Evolutionary conservation across 2,329 filamentous ascomycete genomes (phyloP).

Genomic region (Fusarium verticillioides): DNA sequence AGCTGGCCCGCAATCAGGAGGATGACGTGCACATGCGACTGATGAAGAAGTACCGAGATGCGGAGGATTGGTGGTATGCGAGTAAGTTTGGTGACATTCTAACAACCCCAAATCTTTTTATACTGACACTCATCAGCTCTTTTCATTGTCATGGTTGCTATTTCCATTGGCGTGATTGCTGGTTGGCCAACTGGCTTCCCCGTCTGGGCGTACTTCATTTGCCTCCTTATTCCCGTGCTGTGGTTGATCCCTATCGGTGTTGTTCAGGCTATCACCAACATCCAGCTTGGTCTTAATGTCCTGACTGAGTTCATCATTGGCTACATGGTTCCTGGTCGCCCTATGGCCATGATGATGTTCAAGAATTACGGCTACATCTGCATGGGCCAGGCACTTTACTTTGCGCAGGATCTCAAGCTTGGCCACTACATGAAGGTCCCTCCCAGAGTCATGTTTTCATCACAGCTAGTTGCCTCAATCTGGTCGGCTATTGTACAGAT

Average conservation of each 20-base stretch:
- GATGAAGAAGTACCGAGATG: conserved; percentile 70
- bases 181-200: conserved; percentile 68
- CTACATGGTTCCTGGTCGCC: conserved; percentile 77
- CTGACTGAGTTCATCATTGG: conserved; percentile 79
- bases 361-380: conserved; percentile 78
- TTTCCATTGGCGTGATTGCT: conserved; percentile 65
- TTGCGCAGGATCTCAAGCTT: conserved; percentile 73
- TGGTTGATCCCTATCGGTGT: conserved; percentile 72
- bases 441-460: conserved; percentile 70
- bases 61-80: conserved; percentile 69
- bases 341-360: conserved; percentile 81
- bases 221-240: conserved; percentile 66
- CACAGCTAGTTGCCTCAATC: conserved; percentile 68
- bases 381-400: conserved; percentile 74
- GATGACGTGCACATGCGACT: conserved; percentile 69
- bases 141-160: conserved; percentile 63
- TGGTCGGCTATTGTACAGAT: conserved; percentile 73
- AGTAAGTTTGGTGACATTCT: conserved; percentile 53
- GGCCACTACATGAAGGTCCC: conserved; percentile 76
- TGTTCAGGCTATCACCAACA: conserved; percentile 70
- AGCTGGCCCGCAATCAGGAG: conserved; percentile 65
- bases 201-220: conserved; percentile 68
- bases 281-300: conserved; percentile 74
- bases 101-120: conserved; percentile 37
- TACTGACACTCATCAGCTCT: conserved; percentile 49